These are phyloP conservation scores for Xylariaceae sp. DNA, from an alignment of 2,329 filamentous ascomycete genomes.

Conservation along the genomic window DNA sequence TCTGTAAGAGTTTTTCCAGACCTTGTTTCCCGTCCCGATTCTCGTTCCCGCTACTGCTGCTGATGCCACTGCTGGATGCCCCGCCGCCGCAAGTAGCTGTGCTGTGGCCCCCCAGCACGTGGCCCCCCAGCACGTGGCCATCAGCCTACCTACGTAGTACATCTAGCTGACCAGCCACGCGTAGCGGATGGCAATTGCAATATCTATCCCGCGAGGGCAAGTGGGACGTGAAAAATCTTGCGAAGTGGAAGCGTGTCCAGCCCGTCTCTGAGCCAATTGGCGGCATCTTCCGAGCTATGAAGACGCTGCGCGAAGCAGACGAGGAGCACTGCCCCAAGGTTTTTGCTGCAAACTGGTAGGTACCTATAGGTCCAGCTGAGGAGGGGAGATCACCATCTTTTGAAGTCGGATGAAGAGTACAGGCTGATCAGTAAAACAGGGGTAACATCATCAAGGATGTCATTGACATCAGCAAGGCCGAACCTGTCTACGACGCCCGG, in stretches of 20 bases:
- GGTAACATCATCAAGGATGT: slow-evolving; percentile 62
- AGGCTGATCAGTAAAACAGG: slow-evolving; percentile 42
- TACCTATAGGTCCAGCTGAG: not conserved
- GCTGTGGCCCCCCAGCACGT: no score
- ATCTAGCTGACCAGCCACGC: slow-evolving; percentile 1
- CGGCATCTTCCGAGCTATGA: slow-evolving; percentile 78
- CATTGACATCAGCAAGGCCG: slow-evolving; percentile 86
- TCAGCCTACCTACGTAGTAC: not conserved
- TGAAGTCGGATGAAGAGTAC: not conserved
- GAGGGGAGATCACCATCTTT: not conserved
- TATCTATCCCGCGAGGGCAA: slow-evolving; percentile 85
- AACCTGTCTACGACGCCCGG: slow-evolving; percentile 77
- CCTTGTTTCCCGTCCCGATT: not conserved
- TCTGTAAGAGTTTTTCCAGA: slow-evolving; percentile 30
- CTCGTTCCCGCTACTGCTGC: no score
- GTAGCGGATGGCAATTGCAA: slow-evolving; percentile 75
- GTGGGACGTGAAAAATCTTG: slow-evolving; percentile 95
- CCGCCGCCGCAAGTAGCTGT: no score
- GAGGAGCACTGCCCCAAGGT: slow-evolving; percentile 67
- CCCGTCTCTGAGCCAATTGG: slow-evolving; percentile 75
- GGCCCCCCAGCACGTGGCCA: no score
- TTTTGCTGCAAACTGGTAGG: slow-evolving; percentile 43
- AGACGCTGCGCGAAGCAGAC: slow-evolving; percentile 86
- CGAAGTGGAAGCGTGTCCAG: slow-evolving; percentile 76
- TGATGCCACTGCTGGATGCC: no score